Evolutionary conservation across 2,329 filamentous ascomycete genomes (phyloP).

Genomic region (Xylariales sp.): DNA sequence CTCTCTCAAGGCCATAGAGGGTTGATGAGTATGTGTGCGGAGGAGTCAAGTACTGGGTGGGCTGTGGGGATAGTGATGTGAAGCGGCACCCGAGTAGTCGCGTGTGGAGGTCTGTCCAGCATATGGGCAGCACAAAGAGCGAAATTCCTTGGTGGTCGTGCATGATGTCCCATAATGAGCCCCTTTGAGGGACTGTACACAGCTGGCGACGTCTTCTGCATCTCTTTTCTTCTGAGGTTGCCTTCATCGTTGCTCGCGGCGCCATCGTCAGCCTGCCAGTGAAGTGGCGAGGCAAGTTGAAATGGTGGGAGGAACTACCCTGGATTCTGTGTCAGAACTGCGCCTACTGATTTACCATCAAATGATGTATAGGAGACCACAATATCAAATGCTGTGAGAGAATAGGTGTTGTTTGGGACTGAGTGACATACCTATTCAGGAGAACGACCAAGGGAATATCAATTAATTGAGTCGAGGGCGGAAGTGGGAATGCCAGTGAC

Average conservation of each 20-base stretch:
- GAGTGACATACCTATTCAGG: no score
- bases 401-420: neutral
- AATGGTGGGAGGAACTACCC: no score
- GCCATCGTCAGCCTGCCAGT: neutral
- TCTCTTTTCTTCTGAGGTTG: slow-evolving; percentile 13
- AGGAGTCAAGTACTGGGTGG: slow-evolving; percentile 31
- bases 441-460: no score
- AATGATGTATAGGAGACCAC: neutral
- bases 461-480: neutral
- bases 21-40: slow-evolving; percentile 35
- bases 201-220: slow-evolving; percentile 19
- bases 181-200: slow-evolving; percentile 35
- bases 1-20: slow-evolving; percentile 36
- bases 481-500: slow-evolving; percentile 6
- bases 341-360: no score
- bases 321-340: no score
- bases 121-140: slow-evolving; percentile 49
- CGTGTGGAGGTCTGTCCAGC: slow-evolving; percentile 51
- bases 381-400: neutral
- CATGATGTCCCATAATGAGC: slow-evolving; percentile 50
- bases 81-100: slow-evolving; percentile 44
- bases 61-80: slow-evolving; percentile 34
- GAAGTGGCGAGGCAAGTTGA: neutral
- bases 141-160: slow-evolving; percentile 40
- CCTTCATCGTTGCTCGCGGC: slow-evolving; percentile 5